phyloP scores from a whole-genome alignment of 306 rosid species.

The Styphnolobium japonicum region DNA sequence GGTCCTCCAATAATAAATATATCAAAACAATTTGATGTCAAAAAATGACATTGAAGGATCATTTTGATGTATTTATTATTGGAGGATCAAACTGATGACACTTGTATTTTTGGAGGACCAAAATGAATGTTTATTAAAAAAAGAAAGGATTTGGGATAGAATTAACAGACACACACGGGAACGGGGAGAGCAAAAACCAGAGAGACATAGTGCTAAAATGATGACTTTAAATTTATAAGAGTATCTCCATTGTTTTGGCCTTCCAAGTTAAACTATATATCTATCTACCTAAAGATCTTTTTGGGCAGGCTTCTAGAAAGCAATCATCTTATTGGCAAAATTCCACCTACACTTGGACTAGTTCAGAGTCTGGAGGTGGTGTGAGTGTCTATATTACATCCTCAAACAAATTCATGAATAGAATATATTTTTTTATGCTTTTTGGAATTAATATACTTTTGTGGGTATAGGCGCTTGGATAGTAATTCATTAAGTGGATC shows the following conservation, averaged over 20 bases:
- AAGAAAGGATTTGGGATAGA: too few species aligned
- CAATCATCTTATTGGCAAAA: conserved; percentile 42
- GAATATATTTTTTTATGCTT: background rate
- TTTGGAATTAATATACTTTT: background rate
- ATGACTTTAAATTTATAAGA: background rate
- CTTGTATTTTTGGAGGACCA: too few species aligned
- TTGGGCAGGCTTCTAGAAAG: conserved; percentile 47
- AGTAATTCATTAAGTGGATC: conserved; percentile 32
- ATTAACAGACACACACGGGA: background rate
- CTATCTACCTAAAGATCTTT: background rate
- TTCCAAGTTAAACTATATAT: background rate
- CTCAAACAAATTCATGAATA: conserved; percentile 2
- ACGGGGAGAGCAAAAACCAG: background rate
- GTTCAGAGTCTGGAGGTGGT: conserved; percentile 39
- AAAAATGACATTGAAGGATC: too few species aligned
- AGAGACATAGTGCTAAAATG: background rate
- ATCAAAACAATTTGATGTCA: too few species aligned
- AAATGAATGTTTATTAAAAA: too few species aligned
- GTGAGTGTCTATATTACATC: conserved; percentile 45
- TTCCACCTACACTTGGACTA: conserved; percentile 49
- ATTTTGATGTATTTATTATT: too few species aligned
- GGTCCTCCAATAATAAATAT: too few species aligned
- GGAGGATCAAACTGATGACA: too few species aligned
- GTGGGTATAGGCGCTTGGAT: conserved; percentile 50
- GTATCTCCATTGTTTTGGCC: background rate